These are phyloP conservation scores for Hortiboletus campestris DNA, from an alignment of 768 basidiomycete species.

Conservation along the genomic window DNA sequence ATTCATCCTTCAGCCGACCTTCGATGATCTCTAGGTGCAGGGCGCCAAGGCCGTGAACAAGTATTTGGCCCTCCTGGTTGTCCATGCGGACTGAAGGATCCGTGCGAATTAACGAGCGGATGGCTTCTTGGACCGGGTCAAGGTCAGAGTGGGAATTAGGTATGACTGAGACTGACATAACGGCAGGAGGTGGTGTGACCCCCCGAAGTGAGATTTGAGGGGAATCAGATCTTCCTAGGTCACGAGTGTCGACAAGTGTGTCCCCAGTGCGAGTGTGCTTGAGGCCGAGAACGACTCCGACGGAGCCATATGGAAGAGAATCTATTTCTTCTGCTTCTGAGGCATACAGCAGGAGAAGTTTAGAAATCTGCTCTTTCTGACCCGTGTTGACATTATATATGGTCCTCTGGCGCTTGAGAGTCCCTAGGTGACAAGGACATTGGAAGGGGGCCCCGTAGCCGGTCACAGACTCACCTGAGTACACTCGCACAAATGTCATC, in stretches of 20 bases:
- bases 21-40: conserved; percentile 89
- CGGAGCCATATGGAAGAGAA: conserved; percentile 73
- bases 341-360: conserved; percentile 77
- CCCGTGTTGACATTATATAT: conserved; percentile 67
- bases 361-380: conserved; percentile 69
- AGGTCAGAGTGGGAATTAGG: conserved; percentile 80
- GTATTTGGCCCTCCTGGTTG: conserved; percentile 75
- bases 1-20: conserved; percentile 76
- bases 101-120: conserved; percentile 71
- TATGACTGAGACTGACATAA: conserved; percentile 81
- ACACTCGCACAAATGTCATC: conserved; percentile 92
- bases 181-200: conserved; percentile 75
- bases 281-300: conserved; percentile 82
- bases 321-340: conserved; percentile 76
- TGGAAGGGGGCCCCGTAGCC: background rate
- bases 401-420: conserved; percentile 57
- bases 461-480: conserved; percentile 59
- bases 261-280: conserved; percentile 86
- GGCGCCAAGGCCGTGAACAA: conserved; percentile 81
- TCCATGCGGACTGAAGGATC: conserved; percentile 88
- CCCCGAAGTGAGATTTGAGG: conserved; percentile 50
- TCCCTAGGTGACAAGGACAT: conserved; percentile 40
- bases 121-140: conserved; percentile 72
- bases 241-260: conserved; percentile 63
- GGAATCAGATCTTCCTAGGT: conserved; percentile 32